Evolutionary conservation across 768 basidiomycete genomes (phyloP), one percentile per base, ranked within the genome.

Genomic region (Pulveroboletus sp.): DNA sequence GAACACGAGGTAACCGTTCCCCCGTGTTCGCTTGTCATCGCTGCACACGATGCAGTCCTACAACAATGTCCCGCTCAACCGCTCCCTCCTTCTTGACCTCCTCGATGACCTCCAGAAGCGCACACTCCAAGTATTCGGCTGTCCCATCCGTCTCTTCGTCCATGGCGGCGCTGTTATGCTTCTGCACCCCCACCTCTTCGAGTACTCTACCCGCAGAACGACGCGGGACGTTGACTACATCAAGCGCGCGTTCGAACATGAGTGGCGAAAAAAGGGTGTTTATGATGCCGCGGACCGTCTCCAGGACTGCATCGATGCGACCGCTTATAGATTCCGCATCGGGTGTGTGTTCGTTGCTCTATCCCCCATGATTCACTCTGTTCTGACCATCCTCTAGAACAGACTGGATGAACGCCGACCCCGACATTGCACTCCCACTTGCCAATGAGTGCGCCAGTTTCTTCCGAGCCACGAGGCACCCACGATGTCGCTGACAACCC

Each of bases 321-420:
- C 84, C 3, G 84, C 85, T 1, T 40, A 55, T 16, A 62, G 64
- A 7, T 75, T 81, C 56, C 60, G 57, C 60, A 4, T 72, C 77
- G 41, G 85, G 86, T 20, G 68, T 69, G 46, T 56, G 35, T n/a
- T n/a, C 39, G 20, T 4, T 36, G 6, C 17, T 20, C 40, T 8
- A 4, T 21, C 9, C 16, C 20, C 23, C 34, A 9, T 6, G 10
- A 7, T 39, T 6, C 1, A 5, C 13, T 16, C 14, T 21, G 19
- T 55, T 19, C 51, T 52, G 19, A 57, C 24, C 21, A 4, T 4
- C 41, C 19, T 8, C 12, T 27, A 67, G 65, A 1, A 52, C 65
- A 43, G 85, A 87, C 62, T 88, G 86, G 86, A 85, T 88, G 85
- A 87, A 87, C 47, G 77, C 80, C 5, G 81, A 85, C 53, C 81